phyloP scores from a whole-genome alignment of 805 yeast species.

The Myxozyma neotropica region DNA sequence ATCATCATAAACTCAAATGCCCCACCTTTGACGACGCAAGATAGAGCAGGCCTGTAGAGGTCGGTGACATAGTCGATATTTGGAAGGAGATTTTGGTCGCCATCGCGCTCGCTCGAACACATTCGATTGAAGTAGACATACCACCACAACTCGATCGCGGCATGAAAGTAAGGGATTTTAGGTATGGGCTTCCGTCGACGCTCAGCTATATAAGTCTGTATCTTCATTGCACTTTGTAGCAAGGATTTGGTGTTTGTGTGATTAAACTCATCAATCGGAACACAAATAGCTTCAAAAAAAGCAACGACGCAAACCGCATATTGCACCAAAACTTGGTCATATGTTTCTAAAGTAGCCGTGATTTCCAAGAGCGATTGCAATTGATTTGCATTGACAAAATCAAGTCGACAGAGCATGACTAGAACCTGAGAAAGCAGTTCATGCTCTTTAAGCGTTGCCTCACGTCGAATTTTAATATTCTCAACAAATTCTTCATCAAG shows the following conservation, averaged over 20 bases:
- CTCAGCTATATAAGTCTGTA: slow-evolving; percentile 17
- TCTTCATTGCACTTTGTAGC: slow-evolving; percentile 23
- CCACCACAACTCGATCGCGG: slow-evolving; percentile 35
- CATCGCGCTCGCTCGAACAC: slow-evolving; percentile 30
- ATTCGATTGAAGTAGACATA: slow-evolving; percentile 32
- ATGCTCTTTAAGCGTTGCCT: slow-evolving; percentile 65
- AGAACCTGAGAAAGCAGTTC: slow-evolving; percentile 70
- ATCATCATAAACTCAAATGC: slow-evolving; percentile 46
- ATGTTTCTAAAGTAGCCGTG: slow-evolving; percentile 53
- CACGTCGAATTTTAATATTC: slow-evolving; percentile 59
- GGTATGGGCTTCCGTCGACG: slow-evolving; percentile 10
- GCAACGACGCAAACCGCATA: slow-evolving; percentile 52
- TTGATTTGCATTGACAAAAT: slow-evolving; percentile 41
- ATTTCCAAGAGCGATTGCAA: slow-evolving; percentile 51
- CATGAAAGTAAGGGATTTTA: slow-evolving; percentile 27
- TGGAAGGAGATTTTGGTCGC: neutral
- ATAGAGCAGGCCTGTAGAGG: slow-evolving; percentile 35
- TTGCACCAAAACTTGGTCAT: slow-evolving; percentile 67
- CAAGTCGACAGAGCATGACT: slow-evolving; percentile 49
- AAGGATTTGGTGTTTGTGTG: neutral
- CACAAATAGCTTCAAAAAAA: slow-evolving; percentile 21
- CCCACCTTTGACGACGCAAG: slow-evolving; percentile 42
- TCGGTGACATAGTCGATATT: slow-evolving; percentile 35
- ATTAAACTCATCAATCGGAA: neutral
- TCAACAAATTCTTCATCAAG: slow-evolving; percentile 51